Evolutionary conservation across 2,329 filamentous ascomycete genomes (phyloP), one percentile per base, ranked within the genome.

Genomic region (Fusarium napiforme): DNA sequence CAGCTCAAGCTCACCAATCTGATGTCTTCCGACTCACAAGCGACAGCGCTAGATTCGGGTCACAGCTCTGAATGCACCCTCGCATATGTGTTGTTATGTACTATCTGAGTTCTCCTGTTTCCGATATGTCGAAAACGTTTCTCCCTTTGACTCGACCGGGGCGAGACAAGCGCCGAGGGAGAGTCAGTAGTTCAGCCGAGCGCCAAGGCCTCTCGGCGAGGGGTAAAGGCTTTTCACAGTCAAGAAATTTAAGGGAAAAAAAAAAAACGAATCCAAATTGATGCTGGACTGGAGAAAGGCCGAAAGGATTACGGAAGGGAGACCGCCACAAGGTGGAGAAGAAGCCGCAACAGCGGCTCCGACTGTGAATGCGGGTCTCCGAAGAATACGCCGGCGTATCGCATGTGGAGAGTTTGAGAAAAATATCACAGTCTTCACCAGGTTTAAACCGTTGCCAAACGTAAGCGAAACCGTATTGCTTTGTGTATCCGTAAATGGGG

Each of bases 301-400:
- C 37, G 50, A 71, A 71, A 46, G 50, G 50, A 30, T 23, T 34
- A 47, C 62, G 56, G 61, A 71, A 52, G 61, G 57, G 47, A 58
- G 42, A 57, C 50, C 37, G 57, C 50, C 57, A 71, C 67, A 45
- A 12, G 56, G 47, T 67, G 68, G 62, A 49, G 67, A 67, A 28
- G 57, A 62, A 23, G 42, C 70, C 61, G 57, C 57, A 66, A 56
- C 45, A 45, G 70, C 70, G 70, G 70, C 70, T 73, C 70, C 70
- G 65, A 58, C 47, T 42, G 67, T 71, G 67, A 60, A 42, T 56
- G 45, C 21, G 18, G 15, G 36, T 37, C 36, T 64, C 65, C 65
- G 59, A 40, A 55, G 50, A 42, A 42, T 49, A 59, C 45, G 65
- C 52, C 65, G 52, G 52, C 26, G 59, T 43, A 53, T 59, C 23